These are phyloP conservation scores for Exophiala aquamarina DNA, from an alignment of 2,329 filamentous ascomycete species.

Conservation along the genomic window DNA sequence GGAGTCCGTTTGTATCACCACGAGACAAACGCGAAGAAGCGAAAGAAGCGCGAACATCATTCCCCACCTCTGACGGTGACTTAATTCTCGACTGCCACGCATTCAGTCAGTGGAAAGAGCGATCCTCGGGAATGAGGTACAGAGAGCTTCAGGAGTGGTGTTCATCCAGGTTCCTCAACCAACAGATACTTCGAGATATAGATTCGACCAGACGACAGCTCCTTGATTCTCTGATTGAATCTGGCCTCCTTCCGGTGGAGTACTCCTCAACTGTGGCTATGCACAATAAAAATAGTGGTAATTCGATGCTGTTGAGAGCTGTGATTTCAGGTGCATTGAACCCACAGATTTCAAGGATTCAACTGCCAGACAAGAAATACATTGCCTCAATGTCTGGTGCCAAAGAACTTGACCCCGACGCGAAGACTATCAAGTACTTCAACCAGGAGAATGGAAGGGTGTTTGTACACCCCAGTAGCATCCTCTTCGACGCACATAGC, in stretches of 20 bases:
- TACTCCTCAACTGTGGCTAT: slow-evolving; percentile 51
- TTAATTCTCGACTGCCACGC: slow-evolving; percentile 83
- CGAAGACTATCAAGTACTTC: slow-evolving; percentile 88
- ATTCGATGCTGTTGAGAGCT: slow-evolving; percentile 60
- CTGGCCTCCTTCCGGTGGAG: slow-evolving; percentile 69
- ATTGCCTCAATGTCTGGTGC: slow-evolving; percentile 82
- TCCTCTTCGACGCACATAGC: slow-evolving; percentile 84
- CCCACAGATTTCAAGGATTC: slow-evolving; percentile 87
- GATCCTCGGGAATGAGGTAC: slow-evolving; percentile 57
- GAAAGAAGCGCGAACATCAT: slow-evolving; percentile 71
- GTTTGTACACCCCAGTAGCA: slow-evolving; percentile 88
- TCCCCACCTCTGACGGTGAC: slow-evolving; percentile 78
- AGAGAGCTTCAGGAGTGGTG: slow-evolving; percentile 74
- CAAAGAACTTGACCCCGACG: slow-evolving; percentile 90
- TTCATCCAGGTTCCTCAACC: slow-evolving; percentile 78
- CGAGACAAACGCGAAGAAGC: slow-evolving; percentile 80
- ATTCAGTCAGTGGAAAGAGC: slow-evolving; percentile 77
- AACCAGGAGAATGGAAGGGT: slow-evolving; percentile 81
- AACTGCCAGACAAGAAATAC: slow-evolving; percentile 95
- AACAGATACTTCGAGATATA: slow-evolving; percentile 83
- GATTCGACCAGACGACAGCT: slow-evolving; percentile 83
- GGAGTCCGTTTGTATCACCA: slow-evolving; percentile 82
- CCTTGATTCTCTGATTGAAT: slow-evolving; percentile 79
- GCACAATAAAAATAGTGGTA: slow-evolving; percentile 23
- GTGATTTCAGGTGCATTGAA: slow-evolving; percentile 72